phyloP scores from a whole-genome alignment of 768 basidiomycete genomes.

The Cubamyces lactineus region DNA sequence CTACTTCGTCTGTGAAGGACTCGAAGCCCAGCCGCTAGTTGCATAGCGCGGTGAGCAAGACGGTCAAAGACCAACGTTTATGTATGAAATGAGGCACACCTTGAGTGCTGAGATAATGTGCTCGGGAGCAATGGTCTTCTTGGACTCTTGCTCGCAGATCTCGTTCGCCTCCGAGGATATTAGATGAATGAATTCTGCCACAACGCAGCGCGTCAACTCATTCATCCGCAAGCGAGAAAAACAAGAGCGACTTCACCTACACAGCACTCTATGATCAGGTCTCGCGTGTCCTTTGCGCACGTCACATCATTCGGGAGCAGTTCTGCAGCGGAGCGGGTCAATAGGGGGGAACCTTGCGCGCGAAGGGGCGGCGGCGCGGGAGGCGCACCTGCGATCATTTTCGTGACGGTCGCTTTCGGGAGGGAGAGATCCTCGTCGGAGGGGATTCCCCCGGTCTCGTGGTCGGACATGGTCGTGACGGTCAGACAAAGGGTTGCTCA shows the following conservation, averaged over 20 bases:
- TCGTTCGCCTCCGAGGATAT: slow-evolving; percentile 98
- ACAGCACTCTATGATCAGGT: slow-evolving; percentile 97
- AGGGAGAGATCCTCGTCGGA: slow-evolving; percentile 93
- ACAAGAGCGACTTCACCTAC: slow-evolving; percentile 76
- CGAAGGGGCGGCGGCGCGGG: slow-evolving; percentile 4
- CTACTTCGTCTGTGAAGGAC: slow-evolving; percentile 84
- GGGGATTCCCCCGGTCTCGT: slow-evolving; percentile 67
- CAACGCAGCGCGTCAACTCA: slow-evolving; percentile 16
- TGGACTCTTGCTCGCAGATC: slow-evolving; percentile 96
- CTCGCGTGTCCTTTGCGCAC: slow-evolving; percentile 95
- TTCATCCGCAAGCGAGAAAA: background rate
- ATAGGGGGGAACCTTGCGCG: slow-evolving; percentile 4
- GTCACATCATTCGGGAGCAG: slow-evolving; percentile 84
- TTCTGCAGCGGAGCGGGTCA: slow-evolving; percentile 52
- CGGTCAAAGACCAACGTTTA: background rate
- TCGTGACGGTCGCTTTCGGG: slow-evolving; percentile 96
- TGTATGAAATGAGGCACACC: slow-evolving; percentile 45
- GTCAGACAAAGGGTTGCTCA: background rate
- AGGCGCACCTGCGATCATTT: slow-evolving; percentile 85
- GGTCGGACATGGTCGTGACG: slow-evolving; percentile 76
- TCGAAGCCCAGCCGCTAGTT: slow-evolving; percentile 89
- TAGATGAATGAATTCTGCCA: slow-evolving; percentile 93
- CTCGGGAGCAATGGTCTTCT: slow-evolving; percentile 98
- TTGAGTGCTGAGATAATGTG: slow-evolving; percentile 93
- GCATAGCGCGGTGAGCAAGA: background rate